Conservation (phyloP, 106 monocot species). For the Dendrobium officinale region DNA sequence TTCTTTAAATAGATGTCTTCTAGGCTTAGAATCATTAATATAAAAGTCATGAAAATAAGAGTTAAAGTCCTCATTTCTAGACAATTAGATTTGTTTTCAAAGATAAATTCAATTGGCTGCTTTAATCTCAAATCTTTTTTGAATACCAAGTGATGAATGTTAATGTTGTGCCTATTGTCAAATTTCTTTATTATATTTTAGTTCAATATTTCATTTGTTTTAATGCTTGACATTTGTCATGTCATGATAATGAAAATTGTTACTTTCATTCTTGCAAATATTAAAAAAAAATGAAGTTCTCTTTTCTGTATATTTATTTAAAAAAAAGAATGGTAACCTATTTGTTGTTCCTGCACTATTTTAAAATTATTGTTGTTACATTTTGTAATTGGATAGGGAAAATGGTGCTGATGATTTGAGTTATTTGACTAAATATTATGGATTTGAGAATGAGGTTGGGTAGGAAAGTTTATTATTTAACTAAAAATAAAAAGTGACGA, state of each 20-base stretch:
- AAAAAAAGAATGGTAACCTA: no score
- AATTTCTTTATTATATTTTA: not conserved
- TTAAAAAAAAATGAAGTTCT: no score
- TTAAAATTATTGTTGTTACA: not conserved
- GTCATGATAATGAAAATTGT: not conserved
- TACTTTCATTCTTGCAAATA: not conserved
- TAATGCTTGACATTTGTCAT: not conserved
- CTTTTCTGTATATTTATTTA: no score
- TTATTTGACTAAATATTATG: not conserved
- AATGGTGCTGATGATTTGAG: not conserved
- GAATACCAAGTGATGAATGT: not conserved
- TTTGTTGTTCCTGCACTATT: no score
- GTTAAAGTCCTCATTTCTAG: not conserved
- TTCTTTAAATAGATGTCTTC: not conserved
- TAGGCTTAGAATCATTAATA: not conserved
- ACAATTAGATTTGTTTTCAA: not conserved
- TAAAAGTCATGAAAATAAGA: not conserved
- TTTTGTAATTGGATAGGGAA: not conserved
- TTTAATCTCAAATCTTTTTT: not conserved
- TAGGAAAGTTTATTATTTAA: not conserved
- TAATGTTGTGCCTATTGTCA: not conserved
- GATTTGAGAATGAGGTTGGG: not conserved
- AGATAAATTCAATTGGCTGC: not conserved
- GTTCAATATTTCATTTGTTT: not conserved
- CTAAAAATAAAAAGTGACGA: not conserved